phyloP scores from a whole-genome alignment of 805 yeast species.

The Cyberlindnera americana region DNA sequence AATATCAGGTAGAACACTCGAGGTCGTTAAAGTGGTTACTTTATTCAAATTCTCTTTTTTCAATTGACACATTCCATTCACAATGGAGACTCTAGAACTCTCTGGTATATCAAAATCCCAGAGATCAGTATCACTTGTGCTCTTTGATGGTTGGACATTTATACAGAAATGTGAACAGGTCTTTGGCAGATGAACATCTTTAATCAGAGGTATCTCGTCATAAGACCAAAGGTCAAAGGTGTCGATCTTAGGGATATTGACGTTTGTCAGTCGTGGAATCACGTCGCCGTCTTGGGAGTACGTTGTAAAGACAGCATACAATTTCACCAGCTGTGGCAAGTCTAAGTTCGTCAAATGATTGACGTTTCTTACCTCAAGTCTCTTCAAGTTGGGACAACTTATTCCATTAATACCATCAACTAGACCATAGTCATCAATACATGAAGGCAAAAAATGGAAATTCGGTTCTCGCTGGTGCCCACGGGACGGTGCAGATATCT shows the following conservation, averaged over 20 bases:
- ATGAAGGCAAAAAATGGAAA: conserved; percentile 3
- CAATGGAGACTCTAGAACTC: conserved; percentile 1
- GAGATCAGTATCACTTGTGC: background rate
- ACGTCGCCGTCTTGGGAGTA: conserved; percentile 1
- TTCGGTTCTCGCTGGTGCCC: background rate
- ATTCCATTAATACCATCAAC: conserved; percentile 4
- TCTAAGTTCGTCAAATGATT: conserved; percentile 4
- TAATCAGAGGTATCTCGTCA: conserved; percentile 1
- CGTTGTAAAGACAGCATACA: conserved; percentile 5
- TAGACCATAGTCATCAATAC: background rate
- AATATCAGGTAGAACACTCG: background rate
- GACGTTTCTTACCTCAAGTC: conserved; percentile 4
- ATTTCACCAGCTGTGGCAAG: conserved; percentile 3
- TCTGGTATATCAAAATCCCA: conserved; percentile 2
- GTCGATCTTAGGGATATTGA: conserved; percentile 1
- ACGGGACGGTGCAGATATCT: conserved; percentile 5
- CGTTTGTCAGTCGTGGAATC: conserved; percentile 4
- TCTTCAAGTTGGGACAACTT: conserved; percentile 1
- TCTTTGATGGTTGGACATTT: conserved; percentile 6
- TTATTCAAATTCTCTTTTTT: background rate
- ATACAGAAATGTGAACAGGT: conserved; percentile 6
- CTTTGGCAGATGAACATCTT: conserved; percentile 1
- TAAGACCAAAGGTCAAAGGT: conserved; percentile 7
- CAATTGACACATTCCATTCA: background rate
- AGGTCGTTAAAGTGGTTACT: conserved; percentile 1